Evolutionary conservation across 441 rosid genomes (phyloP), one percentile per base, ranked within the genome.

Genomic region (Codiaeum variegatum): DNA sequence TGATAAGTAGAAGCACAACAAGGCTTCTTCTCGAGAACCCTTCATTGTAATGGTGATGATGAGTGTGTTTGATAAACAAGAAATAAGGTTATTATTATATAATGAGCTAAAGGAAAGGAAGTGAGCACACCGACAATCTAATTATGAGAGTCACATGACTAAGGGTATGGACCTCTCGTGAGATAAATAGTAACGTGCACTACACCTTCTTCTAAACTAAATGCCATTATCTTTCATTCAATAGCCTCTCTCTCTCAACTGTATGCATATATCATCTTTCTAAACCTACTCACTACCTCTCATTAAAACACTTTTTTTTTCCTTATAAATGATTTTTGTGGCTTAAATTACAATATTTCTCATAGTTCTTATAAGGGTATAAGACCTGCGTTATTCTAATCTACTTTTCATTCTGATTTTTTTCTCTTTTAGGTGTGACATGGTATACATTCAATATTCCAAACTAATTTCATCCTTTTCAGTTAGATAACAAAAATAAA

Each of bases 81-180:
- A 42, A 46, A 16, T 1, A 49, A 28, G 65, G 56, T 47, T 47
- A 55, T 54, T 49, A 1, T 67, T 84, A 76, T 86, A 86, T 84
- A 83, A 58, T 28, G 80, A 52, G 5, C 15, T 56, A 34, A 24
- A 56, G 44, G 58, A 29, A 56, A 15, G 8, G 70, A 32, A 18
- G 8, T 3, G 54, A 71, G 47, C 69, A 62, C 44, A 21, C 86
- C 81, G 85, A 83, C 85, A 73, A 75, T 24, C 26, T 38, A 66
- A 34, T 83, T 82, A 83, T 77, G 79, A 58, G 74, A 55, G 8
- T 84, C 89, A 83, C 88, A 78, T 81, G 83, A 79, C 3, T 2
- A n/a, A 4, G 23, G 3, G 3, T 52, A 29, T 80, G 85, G 83
- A 67, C 85, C 87, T 74, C 68, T 6, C 46, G n/a, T 31, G 23